A percentile compares a stretch with the other conserved stretches of the same genome.
These are phyloP conservation scores for Aspergillus sp. DNA, from an alignment of 2,329 filamentous ascomycete species.

Conservation along the genomic window DNA sequence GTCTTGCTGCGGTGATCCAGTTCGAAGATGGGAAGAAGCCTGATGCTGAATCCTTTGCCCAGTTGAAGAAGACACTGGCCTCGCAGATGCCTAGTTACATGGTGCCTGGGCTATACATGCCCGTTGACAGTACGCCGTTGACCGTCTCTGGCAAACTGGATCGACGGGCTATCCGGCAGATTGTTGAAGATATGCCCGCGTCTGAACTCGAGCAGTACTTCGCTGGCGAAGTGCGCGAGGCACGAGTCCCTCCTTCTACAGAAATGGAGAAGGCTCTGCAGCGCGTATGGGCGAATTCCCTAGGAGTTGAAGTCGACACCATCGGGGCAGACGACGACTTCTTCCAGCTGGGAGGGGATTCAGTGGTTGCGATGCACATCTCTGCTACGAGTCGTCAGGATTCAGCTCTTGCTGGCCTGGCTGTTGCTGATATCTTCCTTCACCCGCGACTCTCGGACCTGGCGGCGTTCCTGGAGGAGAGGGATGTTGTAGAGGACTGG, in stretches of 20 bases:
- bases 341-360: not conserved
- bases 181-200: not conserved
- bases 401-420: not conserved
- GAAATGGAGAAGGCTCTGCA: not conserved
- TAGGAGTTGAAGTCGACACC: not conserved
- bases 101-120: not conserved
- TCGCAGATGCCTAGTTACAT: not conserved
- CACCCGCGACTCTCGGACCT: not conserved
- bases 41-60: not conserved
- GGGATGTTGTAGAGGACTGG: not conserved
- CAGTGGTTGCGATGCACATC: not conserved
- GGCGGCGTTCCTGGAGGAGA: not conserved
- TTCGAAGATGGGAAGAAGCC: not conserved
- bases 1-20: not conserved
- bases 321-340: not conserved
- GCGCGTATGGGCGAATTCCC: not conserved
- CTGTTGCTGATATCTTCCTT: not conserved
- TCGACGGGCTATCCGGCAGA: not conserved
- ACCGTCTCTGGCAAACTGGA: not conserved
- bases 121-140: not conserved
- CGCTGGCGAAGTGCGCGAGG: not conserved
- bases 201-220: not conserved
- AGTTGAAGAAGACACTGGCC: not conserved
- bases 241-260: not conserved
- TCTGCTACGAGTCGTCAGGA: not conserved